A percentile compares a stretch with the other conserved stretches of the same genome.
These are phyloP conservation scores for Schwanniomyces yamadae DNA, from an alignment of 805 yeast species.

Conservation along the genomic window DNA sequence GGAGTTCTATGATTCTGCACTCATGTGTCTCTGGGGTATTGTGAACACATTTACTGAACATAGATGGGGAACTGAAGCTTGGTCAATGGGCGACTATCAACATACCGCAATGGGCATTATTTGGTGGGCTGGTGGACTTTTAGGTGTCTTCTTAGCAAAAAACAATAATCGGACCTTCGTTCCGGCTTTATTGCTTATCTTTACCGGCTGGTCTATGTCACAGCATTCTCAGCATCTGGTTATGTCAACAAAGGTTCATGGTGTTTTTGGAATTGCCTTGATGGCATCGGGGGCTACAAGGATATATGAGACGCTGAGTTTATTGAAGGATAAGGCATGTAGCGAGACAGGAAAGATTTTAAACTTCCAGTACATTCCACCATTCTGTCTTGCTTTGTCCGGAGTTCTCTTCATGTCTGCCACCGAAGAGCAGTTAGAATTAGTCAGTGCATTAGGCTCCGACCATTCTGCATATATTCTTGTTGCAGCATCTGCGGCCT, in stretches of 20 bases:
- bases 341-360: constrained; percentile 45
- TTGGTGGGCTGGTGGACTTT: constrained; percentile 93
- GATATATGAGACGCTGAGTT: constrained; percentile 74
- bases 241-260: constrained; percentile 85
- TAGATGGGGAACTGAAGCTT: constrained; percentile 84
- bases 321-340: constrained; percentile 60
- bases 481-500: constrained; percentile 69
- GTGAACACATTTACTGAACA: constrained; percentile 96
- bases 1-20: constrained; percentile 78
- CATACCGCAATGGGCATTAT: constrained; percentile 95
- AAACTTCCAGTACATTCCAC: constrained; percentile 84
- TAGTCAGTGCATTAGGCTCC: constrained; percentile 72
- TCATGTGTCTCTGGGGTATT: constrained; percentile 88
- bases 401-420: constrained; percentile 92
- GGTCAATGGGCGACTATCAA: constrained; percentile 93
- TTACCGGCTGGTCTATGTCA: constrained; percentile 94
- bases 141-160: constrained; percentile 72
- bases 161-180: constrained; percentile 64
- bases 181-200: constrained; percentile 78
- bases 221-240: constrained; percentile 76
- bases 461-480: constrained; percentile 84
- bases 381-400: constrained; percentile 72
- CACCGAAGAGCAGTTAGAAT: constrained; percentile 77
- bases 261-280: constrained; percentile 77
- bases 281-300: constrained; percentile 77